Conservation (phyloP, 768 basidiomycete genomes). For the Lactarius evosmus region DNA sequence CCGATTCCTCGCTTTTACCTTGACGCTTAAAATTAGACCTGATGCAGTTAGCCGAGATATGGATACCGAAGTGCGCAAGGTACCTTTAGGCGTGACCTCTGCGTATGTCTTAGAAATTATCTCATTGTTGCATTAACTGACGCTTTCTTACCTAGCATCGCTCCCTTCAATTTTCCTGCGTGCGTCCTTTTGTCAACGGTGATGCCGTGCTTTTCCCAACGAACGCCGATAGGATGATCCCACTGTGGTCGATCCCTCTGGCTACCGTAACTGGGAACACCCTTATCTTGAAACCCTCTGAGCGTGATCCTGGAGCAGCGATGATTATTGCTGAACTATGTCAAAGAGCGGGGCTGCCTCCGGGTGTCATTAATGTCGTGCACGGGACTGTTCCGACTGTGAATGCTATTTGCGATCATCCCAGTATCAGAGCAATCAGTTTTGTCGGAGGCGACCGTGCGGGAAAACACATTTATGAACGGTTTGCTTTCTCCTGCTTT, state of each 20-base stretch:
- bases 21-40: neutral
- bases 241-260: constrained; percentile 93
- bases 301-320: constrained; percentile 94
- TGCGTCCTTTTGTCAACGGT: constrained; percentile 39
- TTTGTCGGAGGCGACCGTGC: constrained; percentile 95
- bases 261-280: constrained; percentile 90
- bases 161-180: constrained; percentile 92
- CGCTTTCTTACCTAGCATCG: constrained; percentile 45
- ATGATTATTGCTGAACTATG: constrained; percentile 98
- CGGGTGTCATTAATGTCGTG: constrained; percentile 87
- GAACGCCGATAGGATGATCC: constrained; percentile 70
- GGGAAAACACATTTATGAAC: constrained; percentile 90
- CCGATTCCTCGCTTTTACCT: neutral
- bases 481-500: constrained; percentile 39
- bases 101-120: constrained; percentile 36
- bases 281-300: constrained; percentile 90
- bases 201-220: neutral
- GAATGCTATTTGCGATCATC: constrained; percentile 91
- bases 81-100: constrained; percentile 87
- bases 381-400: constrained; percentile 90
- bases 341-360: constrained; percentile 79
- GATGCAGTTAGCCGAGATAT: constrained; percentile 83
- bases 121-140: neutral
- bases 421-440: constrained; percentile 88
- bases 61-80: constrained; percentile 84